These are phyloP conservation scores for Babesia divergens DNA, from an alignment of 169 alveolate genomes.

Conservation along the genomic window DNA sequence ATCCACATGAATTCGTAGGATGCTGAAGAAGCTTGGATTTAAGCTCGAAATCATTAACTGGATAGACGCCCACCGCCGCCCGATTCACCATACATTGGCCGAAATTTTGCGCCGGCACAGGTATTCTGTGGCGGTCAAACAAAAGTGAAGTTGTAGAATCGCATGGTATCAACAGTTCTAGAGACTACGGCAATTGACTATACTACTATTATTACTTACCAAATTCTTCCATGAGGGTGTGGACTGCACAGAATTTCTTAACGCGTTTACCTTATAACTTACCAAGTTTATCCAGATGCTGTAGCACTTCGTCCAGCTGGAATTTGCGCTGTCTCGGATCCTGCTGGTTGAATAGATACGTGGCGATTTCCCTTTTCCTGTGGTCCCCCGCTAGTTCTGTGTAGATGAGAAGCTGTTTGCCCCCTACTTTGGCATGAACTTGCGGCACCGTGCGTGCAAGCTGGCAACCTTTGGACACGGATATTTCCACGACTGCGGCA, in stretches of 20 bases:
- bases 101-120: slow-evolving; percentile 26
- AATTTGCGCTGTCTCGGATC: neutral
- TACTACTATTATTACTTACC: neutral
- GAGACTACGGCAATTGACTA: neutral
- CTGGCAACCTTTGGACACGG: slow-evolving; percentile 37
- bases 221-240: slow-evolving; percentile 48
- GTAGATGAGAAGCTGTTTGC: slow-evolving; percentile 35
- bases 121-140: neutral
- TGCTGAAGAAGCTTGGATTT: slow-evolving; percentile 38
- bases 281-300: slow-evolving; percentile 41
- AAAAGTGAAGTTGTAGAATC: slow-evolving; percentile 52
- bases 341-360: slow-evolving; percentile 19
- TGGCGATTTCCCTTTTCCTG: slow-evolving; percentile 21
- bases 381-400: slow-evolving; percentile 38
- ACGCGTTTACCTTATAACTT: neutral
- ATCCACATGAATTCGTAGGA: neutral
- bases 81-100: slow-evolving; percentile 10
- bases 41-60: slow-evolving; percentile 36
- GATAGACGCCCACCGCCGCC: slow-evolving; percentile 37
- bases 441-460: slow-evolving; percentile 25
- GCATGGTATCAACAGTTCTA: neutral
- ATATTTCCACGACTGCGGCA: slow-evolving; percentile 18
- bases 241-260: slow-evolving; percentile 6
- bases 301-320: slow-evolving; percentile 30
- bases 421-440: neutral